Evolutionary conservation across 805 yeast species (phyloP).

Genomic region (Candida arabinofermentans): DNA sequence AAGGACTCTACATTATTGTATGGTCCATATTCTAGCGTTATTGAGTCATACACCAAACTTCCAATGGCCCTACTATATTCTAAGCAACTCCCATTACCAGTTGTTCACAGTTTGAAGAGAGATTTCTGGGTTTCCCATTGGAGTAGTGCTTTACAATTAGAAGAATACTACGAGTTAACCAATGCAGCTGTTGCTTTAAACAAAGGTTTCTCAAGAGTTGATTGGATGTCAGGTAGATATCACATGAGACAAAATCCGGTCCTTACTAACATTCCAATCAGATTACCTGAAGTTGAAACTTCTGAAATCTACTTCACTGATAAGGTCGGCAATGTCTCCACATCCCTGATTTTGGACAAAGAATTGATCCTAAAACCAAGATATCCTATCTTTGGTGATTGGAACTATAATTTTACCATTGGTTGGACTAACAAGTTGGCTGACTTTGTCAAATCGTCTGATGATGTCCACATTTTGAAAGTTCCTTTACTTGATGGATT

Average conservation of each 20-base stretch:
- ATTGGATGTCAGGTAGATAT: conserved; percentile 60
- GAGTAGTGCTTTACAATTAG: conserved; percentile 67
- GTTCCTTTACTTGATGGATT: conserved; percentile 77
- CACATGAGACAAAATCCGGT: conserved; percentile 53
- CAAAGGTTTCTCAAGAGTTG: conserved; percentile 74
- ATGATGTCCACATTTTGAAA: conserved; percentile 51
- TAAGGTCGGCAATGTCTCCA: conserved; percentile 89
- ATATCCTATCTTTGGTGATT: conserved; percentile 93
- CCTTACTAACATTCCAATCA: conserved; percentile 55
- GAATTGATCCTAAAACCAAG: conserved; percentile 71
- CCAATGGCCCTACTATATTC: conserved; percentile 59
- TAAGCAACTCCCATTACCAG: conserved; percentile 61
- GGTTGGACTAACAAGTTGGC: conserved; percentile 79
- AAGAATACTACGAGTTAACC: conserved; percentile 79
- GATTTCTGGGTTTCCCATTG: conserved; percentile 88
- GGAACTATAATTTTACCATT: conserved; percentile 92
- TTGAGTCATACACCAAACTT: conserved; percentile 43
- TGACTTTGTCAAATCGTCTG: conserved; percentile 45
- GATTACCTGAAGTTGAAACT: conserved; percentile 40
- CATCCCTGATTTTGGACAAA: conserved; percentile 47
- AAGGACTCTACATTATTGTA: conserved; percentile 42
- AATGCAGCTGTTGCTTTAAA: conserved; percentile 71
- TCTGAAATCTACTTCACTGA: conserved; percentile 80
- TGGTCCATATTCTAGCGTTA: conserved; percentile 45
- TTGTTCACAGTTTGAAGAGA: conserved; percentile 58